Evolutionary conservation across 768 basidiomycete genomes (phyloP), one percentile per base, ranked within the genome.

Genomic region (Brasilioporus rufonigricans): DNA sequence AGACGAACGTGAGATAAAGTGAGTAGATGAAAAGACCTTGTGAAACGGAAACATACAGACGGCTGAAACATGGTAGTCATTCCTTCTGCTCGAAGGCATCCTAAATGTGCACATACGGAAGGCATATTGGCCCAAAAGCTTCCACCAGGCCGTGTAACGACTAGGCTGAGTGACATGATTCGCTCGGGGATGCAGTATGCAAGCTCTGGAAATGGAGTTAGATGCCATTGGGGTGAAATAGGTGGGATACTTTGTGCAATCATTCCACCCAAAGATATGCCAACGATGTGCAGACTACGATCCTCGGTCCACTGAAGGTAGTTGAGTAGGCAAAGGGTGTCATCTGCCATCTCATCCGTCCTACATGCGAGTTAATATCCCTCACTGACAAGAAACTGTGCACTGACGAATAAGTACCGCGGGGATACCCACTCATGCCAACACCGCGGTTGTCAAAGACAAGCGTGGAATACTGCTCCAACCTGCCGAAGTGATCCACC

Each of bases 371-470:
- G 47, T 63, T 19, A 62, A 44, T 24, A 33, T 10, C 2, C 4
- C 7, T 10, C 27, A 24, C 18, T 1, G 23, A 32, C 7, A 32
- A 41, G 18, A 36, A 19, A 21, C 2, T 0, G 6, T 31, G 26
- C 26, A 75, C 82, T 55, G 63, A 91, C 89, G 86, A 79, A 71
- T 92, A 93, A 1, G 89, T 89, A 1, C 90, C 91, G 41, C 75
- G 70, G 0, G 90, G 90, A 39, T 81, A 75, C 5, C 77, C 81
- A 29, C 86, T 89, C 67, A 89, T 80, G 8, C 91, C 91, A 7
- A 89, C 89, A 1, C 91, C 91, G 33, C 91, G 80, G 66, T 93
- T 92, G 69, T 93, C 91, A 64, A 93, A 91, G 5, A 90, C 87
- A 2, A 93, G 74, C 13, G 81, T 73, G 1, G 82, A 77, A 62